Conservation (phyloP, 2,329 filamentous ascomycete species). For the Calonectria ilicicola region DNA sequence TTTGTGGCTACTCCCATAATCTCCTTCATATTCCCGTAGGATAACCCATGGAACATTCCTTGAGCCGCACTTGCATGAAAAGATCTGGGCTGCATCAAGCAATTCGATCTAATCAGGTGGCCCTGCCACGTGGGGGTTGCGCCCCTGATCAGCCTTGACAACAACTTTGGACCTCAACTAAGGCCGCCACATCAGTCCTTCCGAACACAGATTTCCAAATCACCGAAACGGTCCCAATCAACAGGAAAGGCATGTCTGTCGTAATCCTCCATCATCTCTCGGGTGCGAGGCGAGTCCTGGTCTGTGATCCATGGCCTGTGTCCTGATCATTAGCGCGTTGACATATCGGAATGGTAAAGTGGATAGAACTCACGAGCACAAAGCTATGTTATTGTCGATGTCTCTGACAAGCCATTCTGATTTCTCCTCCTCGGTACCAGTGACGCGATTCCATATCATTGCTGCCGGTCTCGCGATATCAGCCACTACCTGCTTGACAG, state of each 20-base stretch:
- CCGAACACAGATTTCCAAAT: conserved; percentile 1
- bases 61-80: not conserved
- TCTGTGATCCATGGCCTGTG: conserved; percentile 6
- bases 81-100: not conserved
- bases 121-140: not conserved
- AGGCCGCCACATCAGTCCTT: not conserved
- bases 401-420: not conserved
- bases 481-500: conserved; percentile 36
- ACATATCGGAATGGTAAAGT: not conserved
- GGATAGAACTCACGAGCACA: not conserved
- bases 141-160: not conserved
- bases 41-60: not conserved
- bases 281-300: conserved; percentile 4
- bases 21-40: too few relatives aligned
- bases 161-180: not conserved
- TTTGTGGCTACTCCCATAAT: not conserved
- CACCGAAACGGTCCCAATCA: not conserved
- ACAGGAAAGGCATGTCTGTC: not conserved
- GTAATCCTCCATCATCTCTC: not conserved
- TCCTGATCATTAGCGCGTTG: not conserved
- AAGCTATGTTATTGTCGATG: too few relatives aligned
- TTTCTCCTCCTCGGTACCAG: not conserved
- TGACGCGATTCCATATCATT: conserved; percentile 26
- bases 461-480: conserved; percentile 32
- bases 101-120: not conserved